These are phyloP conservation scores for Taphrina pruni DNA, from an alignment of 1,139 yeast genomes.

Conservation along the genomic window DNA sequence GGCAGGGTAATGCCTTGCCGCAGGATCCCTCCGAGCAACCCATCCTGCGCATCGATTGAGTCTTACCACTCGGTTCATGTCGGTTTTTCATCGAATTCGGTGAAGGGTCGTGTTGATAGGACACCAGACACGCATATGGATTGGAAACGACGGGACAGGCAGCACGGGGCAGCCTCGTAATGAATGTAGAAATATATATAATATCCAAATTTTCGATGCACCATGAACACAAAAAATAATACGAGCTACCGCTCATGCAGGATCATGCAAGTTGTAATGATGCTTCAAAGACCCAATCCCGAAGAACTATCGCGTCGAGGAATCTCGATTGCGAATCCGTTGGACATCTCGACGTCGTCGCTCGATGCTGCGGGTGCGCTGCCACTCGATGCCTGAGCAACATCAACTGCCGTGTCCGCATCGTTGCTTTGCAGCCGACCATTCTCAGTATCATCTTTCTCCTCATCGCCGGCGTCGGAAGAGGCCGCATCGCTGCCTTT, in stretches of 20 bases:
- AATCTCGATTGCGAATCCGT: slow-evolving; percentile 1
- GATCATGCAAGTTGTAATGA: background rate
- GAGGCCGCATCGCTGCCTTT: background rate
- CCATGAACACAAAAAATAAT: background rate
- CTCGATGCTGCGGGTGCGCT: background rate
- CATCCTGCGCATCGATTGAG: slow-evolving; percentile 26
- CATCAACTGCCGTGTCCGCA: background rate
- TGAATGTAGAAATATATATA: slow-evolving; percentile 7
- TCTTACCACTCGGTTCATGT: background rate
- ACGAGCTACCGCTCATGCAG: background rate
- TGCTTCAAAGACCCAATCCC: background rate
- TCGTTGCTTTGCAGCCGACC: background rate
- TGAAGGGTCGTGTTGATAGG: background rate
- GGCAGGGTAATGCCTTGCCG: slow-evolving; percentile 18
- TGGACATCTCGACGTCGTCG: background rate
- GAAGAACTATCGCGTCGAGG: background rate
- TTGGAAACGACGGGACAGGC: too few relatives aligned
- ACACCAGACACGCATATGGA: background rate
- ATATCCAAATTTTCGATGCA: background rate
- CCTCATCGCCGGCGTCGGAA: background rate
- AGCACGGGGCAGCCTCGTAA: background rate
- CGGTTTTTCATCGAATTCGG: background rate
- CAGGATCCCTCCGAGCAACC: slow-evolving; percentile 34
- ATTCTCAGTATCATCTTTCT: background rate
- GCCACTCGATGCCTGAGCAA: background rate